Percentiles rank a stretch among this genome's conserved stretches.
phyloP scores from a whole-genome alignment of 129 eudicot species.

The Flaveria linearis region DNA sequence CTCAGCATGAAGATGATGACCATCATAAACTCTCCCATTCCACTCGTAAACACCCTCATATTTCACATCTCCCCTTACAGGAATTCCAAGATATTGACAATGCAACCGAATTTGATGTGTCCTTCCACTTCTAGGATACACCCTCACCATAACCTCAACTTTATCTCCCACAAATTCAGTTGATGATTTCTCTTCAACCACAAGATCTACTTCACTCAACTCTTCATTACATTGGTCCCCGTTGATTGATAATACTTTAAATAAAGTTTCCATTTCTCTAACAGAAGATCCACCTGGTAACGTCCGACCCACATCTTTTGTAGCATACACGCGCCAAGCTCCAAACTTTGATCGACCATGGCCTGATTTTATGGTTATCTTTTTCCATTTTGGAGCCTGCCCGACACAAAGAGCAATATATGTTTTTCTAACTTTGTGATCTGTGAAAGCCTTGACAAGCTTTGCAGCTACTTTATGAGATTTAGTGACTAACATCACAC shows the following conservation, averaged over 20 bases:
- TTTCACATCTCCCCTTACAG: conserved; percentile 88
- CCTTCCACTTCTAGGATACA: conserved; percentile 89
- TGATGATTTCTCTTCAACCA: conserved; percentile 64
- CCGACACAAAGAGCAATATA: conserved; percentile 79
- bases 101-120: conserved; percentile 97
- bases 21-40: conserved; percentile 57
- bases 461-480: conserved; percentile 94
- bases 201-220: conserved; percentile 27
- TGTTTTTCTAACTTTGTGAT: conserved; percentile 78
- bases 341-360: conserved; percentile 94
- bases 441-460: conserved; percentile 92
- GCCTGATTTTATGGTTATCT: conserved; percentile 62
- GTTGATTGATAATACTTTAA: conserved; percentile 68
- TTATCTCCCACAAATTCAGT: conserved; percentile 39
- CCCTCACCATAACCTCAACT: conserved; percentile 81
- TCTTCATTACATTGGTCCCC: conserved; percentile 38
- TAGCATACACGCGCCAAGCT: conserved; percentile 96
- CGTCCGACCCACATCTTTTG: conserved; percentile 63
- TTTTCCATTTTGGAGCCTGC: conserved; percentile 64
- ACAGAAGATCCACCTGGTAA: conserved; percentile 84
- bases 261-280: conserved; percentile 77
- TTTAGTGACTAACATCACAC: conserved; percentile 75
- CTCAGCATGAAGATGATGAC: conserved; percentile 92
- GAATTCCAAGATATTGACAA: conserved; percentile 93
- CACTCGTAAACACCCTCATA: conserved; percentile 87